Evolutionary conservation across 2,329 filamentous ascomycete genomes (phyloP).

Genomic region (Cytospora paraplurivora): DNA sequence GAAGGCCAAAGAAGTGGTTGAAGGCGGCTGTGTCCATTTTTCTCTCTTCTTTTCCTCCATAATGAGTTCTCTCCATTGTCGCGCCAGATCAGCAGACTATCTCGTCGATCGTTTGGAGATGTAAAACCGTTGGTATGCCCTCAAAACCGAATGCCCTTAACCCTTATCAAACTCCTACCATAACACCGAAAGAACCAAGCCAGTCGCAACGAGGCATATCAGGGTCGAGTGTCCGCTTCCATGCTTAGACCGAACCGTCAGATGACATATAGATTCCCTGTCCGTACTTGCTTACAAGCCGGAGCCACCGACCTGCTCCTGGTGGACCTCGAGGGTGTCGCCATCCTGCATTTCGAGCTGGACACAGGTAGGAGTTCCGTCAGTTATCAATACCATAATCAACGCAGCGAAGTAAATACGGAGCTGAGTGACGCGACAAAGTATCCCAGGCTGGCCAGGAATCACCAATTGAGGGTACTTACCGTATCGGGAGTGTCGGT

Average conservation of each 20-base stretch:
- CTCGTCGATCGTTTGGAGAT: conserved; percentile 13
- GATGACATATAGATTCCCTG: background rate
- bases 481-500: conserved; percentile 90
- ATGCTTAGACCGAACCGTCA: conserved; percentile 12
- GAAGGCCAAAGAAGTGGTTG: background rate
- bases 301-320: conserved; percentile 90
- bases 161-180: conserved; percentile 21
- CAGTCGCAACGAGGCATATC: conserved; percentile 12
- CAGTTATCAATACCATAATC: background rate
- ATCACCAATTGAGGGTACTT: conserved; percentile 43
- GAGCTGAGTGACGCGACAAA: background rate
- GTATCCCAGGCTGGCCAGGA: background rate
- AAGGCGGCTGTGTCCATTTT: conserved; percentile 11
- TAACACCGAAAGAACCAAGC: conserved; percentile 19
- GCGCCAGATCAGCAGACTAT: conserved; percentile 13
- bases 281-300: conserved; percentile 29
- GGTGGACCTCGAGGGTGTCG: conserved; percentile 94
- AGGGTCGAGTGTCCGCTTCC: conserved; percentile 9
- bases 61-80: conserved; percentile 13
- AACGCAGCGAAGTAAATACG: background rate
- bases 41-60: conserved; percentile 1
- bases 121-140: conserved; percentile 7
- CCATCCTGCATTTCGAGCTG: conserved; percentile 97
- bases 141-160: conserved; percentile 24
- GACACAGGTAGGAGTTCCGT: background rate